phyloP scores from a whole-genome alignment of 306 rosid genomes.

The Albizia julibrissin region DNA sequence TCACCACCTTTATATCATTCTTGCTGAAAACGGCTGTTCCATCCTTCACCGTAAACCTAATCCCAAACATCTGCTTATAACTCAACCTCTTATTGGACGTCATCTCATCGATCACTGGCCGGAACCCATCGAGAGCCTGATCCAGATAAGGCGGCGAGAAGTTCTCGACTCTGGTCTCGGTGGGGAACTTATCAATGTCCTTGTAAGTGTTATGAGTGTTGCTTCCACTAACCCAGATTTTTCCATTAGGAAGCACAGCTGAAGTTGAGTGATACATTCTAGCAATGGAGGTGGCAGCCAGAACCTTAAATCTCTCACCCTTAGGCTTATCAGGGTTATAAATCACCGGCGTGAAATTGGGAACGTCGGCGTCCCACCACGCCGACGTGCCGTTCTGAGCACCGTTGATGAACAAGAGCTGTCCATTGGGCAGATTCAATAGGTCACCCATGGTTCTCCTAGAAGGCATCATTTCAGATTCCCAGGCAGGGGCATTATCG shows the following conservation, averaged over 20 bases:
- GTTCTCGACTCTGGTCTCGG: conserved; percentile 71
- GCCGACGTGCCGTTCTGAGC: conserved; percentile 71
- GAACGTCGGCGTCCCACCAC: conserved; percentile 73
- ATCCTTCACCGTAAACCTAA: conserved; percentile 30
- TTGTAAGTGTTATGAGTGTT: conserved; percentile 71
- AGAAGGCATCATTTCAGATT: conserved; percentile 67
- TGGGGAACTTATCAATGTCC: conserved; percentile 50
- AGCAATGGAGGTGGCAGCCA: conserved; percentile 40
- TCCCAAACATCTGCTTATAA: conserved; percentile 31
- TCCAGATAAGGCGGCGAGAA: conserved; percentile 81
- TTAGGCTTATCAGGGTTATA: conserved; percentile 46
- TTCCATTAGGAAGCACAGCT: conserved; percentile 71
- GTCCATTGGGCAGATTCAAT: conserved; percentile 67
- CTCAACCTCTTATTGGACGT: not conserved
- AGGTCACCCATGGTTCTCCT: conserved; percentile 75
- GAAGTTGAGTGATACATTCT: conserved; percentile 88
- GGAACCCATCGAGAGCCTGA: not conserved
- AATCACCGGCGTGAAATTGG: conserved; percentile 56
- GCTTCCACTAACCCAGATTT: conserved; percentile 74
- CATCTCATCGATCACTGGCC: conserved; percentile 40
- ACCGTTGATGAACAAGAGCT: conserved; percentile 75
- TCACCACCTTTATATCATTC: conserved; percentile 48
- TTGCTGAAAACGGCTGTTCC: not conserved
- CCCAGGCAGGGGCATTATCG: conserved; percentile 51
- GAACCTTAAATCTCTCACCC: conserved; percentile 43